phyloP scores from a whole-genome alignment of 2,329 filamentous ascomycete genomes.

The Fusarium tjaetaba region DNA sequence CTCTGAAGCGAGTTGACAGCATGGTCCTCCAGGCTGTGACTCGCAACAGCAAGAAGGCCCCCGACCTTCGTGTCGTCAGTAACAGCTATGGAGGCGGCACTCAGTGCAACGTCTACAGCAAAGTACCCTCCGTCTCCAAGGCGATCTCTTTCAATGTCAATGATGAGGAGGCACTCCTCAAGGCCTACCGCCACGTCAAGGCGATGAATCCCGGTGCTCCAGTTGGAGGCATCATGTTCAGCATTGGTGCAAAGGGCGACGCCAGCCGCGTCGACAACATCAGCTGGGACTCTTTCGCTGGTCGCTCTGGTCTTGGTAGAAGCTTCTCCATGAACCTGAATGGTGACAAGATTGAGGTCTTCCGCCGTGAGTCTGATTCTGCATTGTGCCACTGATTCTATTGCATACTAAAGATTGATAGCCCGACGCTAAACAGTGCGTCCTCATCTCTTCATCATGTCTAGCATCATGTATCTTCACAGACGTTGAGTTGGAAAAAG shows the following conservation, averaged over 20 bases:
- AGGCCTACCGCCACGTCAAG: slow-evolving; percentile 15
- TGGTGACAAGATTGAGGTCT: neutral
- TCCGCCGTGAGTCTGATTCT: neutral
- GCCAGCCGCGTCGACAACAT: neutral
- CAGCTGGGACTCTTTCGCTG: neutral
- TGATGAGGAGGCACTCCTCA: slow-evolving; percentile 2
- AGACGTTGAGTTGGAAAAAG: neutral
- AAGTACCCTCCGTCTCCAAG: neutral
- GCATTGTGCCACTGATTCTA: neutral
- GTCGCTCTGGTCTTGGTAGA: neutral
- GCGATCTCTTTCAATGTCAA: slow-evolving; percentile 13
- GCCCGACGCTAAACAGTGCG: neutral
- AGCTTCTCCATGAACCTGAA: neutral
- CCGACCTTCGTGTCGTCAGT: slow-evolving; percentile 1
- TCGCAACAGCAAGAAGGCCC: neutral
- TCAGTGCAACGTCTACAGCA: slow-evolving; percentile 16
- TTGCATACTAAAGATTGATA: neutral
- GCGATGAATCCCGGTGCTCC: slow-evolving; percentile 8
- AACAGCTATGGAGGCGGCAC: slow-evolving; percentile 13
- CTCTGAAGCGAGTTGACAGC: slow-evolving; percentile 5
- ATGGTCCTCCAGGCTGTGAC: slow-evolving; percentile 9
- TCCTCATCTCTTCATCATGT: neutral
- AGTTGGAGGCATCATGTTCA: slow-evolving; percentile 22
- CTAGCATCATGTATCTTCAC: neutral
- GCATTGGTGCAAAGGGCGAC: neutral